Percentiles rank a stretch among this genome's conserved stretches.
These are phyloP conservation scores for Hygrocybe punicea DNA, from an alignment of 768 basidiomycete species.

Conservation along the genomic window DNA sequence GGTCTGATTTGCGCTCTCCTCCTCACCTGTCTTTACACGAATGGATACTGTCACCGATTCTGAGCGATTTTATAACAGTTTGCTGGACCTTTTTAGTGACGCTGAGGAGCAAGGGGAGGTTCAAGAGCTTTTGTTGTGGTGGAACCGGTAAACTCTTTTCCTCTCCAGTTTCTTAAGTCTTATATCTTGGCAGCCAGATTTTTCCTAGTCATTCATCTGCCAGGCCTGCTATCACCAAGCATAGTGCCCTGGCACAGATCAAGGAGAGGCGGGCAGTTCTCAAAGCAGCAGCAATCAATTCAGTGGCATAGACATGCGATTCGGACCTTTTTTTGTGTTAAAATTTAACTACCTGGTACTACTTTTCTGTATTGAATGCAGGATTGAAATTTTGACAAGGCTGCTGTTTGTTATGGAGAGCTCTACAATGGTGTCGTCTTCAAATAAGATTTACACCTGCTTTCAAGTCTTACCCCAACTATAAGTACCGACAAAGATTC, in stretches of 20 bases:
- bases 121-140: slow-evolving; percentile 1
- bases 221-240: slow-evolving; percentile 1
- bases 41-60: slow-evolving; percentile 15
- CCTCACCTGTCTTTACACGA: slow-evolving; percentile 6
- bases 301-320: too few relatives aligned
- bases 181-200: slow-evolving; percentile 12
- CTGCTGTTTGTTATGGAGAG: too few relatives aligned
- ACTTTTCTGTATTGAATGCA: too few relatives aligned
- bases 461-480: too few relatives aligned
- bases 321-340: too few relatives aligned
- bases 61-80: slow-evolving; percentile 13
- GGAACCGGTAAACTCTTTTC: too few relatives aligned
- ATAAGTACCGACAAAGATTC: too few relatives aligned
- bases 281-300: not conserved
- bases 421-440: too few relatives aligned
- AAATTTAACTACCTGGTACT: too few relatives aligned
- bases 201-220: slow-evolving; percentile 6
- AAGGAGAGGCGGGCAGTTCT: slow-evolving; percentile 9
- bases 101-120: slow-evolving; percentile 12
- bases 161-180: too few relatives aligned
- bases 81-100: slow-evolving; percentile 18
- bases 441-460: too few relatives aligned
- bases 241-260: slow-evolving; percentile 9
- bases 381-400: too few relatives aligned
- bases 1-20: slow-evolving; percentile 15